phyloP scores from a whole-genome alignment of 352 stramenopile genomes.

The Peronospora belbahrii region DNA sequence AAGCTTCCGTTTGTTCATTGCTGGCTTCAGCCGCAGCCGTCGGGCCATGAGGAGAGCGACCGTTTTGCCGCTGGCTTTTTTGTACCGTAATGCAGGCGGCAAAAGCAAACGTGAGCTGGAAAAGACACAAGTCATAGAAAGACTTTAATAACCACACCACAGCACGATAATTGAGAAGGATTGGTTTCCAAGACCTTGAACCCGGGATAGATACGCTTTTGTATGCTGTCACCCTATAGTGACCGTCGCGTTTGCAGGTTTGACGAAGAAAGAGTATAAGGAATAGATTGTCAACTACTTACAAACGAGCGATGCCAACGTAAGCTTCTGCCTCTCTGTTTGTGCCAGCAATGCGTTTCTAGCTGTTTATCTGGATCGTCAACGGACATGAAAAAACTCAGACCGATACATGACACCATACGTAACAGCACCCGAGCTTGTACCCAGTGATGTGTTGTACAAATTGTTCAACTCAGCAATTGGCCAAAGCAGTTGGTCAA shows the following conservation, averaged over 20 bases:
- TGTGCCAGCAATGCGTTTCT: conserved; percentile 4
- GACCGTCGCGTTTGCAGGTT: background rate
- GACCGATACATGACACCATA: conserved; percentile 17
- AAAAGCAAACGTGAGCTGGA: background rate
- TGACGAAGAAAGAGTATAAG: conserved; percentile 1
- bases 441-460: conserved; percentile 25
- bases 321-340: conserved; percentile 11
- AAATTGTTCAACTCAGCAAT: conserved; percentile 23
- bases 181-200: background rate
- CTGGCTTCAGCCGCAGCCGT: background rate
- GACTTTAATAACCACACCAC: background rate
- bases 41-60: background rate
- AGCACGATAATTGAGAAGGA: background rate
- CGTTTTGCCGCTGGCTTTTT: background rate
- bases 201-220: too few relatives aligned
- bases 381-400: conserved; percentile 12
- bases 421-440: conserved; percentile 27
- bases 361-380: conserved; percentile 29
- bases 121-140: background rate
- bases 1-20: conserved; percentile 11
- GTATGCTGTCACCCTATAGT: too few relatives aligned
- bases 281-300: conserved; percentile 13
- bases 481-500: conserved; percentile 28
- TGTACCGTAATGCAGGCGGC: too few relatives aligned
- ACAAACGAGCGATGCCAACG: conserved; percentile 10